Evolutionary conservation across 1,284 basidiomycete species (phyloP).

Genomic region (Ustilago crameri): DNA sequence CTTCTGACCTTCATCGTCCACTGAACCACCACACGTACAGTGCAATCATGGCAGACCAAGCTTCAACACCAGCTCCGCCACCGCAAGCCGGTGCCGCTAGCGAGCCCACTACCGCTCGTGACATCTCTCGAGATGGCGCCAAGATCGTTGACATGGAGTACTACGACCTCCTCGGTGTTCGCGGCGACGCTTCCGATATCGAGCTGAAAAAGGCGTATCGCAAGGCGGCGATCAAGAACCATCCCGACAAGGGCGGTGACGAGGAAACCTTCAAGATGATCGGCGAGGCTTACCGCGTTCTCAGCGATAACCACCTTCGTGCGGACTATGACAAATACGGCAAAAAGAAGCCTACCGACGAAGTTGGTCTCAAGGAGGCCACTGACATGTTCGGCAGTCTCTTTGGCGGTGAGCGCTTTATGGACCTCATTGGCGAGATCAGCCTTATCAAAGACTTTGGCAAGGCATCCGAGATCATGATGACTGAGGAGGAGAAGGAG

Average conservation of each 20-base stretch:
- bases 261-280: slow-evolving; percentile 61
- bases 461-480: slow-evolving; percentile 69
- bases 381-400: slow-evolving; percentile 68
- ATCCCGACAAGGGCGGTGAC: slow-evolving; percentile 69
- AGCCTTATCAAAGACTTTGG: slow-evolving; percentile 68
- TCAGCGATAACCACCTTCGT: slow-evolving; percentile 77
- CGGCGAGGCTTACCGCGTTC: slow-evolving; percentile 74
- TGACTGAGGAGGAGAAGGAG: slow-evolving; percentile 88
- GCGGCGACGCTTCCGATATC: slow-evolving; percentile 72
- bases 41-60: slow-evolving; percentile 38
- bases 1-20: neutral
- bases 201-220: slow-evolving; percentile 95
- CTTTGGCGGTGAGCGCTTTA: slow-evolving; percentile 67
- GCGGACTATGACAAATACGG: slow-evolving; percentile 96
- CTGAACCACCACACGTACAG: neutral
- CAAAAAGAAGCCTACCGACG: slow-evolving; percentile 72
- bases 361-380: slow-evolving; percentile 67
- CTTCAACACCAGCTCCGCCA: slow-evolving; percentile 26
- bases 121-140: slow-evolving; percentile 64
- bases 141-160: slow-evolving; percentile 68
- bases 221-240: slow-evolving; percentile 91
- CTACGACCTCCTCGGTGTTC: slow-evolving; percentile 67
- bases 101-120: slow-evolving; percentile 40
- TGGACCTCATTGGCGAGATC: slow-evolving; percentile 68
- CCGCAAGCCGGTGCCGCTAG: slow-evolving; percentile 12